phyloP scores from a whole-genome alignment of 2,329 filamentous ascomycete species.

The Sordariomycetes sp. region DNA sequence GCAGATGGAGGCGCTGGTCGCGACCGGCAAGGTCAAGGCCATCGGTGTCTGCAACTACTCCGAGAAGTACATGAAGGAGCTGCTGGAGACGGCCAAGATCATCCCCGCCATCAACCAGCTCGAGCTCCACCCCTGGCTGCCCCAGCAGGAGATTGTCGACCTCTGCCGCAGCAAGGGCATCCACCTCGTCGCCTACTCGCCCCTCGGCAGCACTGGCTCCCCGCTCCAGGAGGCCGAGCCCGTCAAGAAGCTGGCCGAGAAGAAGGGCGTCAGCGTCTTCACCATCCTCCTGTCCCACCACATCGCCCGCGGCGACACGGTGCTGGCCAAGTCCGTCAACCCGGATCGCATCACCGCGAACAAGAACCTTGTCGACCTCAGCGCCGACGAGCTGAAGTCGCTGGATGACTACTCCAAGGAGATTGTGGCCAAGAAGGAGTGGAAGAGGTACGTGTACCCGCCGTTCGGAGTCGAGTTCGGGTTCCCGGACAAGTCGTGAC shows the following conservation, averaged over 20 bases:
- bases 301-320: conserved; percentile 59
- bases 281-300: conserved; percentile 65
- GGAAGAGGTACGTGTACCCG: conserved; percentile 58
- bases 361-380: conserved; percentile 52
- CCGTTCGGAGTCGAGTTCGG: conserved; percentile 61
- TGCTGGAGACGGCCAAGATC: conserved; percentile 40
- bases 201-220: conserved; percentile 54
- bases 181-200: conserved; percentile 63
- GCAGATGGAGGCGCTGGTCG: conserved; percentile 59
- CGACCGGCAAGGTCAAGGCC: conserved; percentile 45
- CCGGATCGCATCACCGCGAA: conserved; percentile 62
- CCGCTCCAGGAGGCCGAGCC: conserved; percentile 56
- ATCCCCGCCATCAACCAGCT: conserved; percentile 63
- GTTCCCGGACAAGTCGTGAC: conserved; percentile 55
- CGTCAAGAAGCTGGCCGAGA: conserved; percentile 54
- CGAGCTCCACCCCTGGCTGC: conserved; percentile 63
- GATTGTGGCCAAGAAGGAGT: conserved; percentile 38
- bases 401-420: conserved; percentile 45
- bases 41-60: conserved; percentile 53
- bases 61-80: conserved; percentile 44
- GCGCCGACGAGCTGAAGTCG: conserved; percentile 52
- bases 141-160: conserved; percentile 63
- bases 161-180: conserved; percentile 61
- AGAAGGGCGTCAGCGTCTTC: conserved; percentile 50
- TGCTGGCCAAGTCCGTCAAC: conserved; percentile 66